Percentiles rank a stretch among this genome's conserved stretches.
Conservation (phyloP, 441 rosid species). For the Eutrema salsugineum region DNA sequence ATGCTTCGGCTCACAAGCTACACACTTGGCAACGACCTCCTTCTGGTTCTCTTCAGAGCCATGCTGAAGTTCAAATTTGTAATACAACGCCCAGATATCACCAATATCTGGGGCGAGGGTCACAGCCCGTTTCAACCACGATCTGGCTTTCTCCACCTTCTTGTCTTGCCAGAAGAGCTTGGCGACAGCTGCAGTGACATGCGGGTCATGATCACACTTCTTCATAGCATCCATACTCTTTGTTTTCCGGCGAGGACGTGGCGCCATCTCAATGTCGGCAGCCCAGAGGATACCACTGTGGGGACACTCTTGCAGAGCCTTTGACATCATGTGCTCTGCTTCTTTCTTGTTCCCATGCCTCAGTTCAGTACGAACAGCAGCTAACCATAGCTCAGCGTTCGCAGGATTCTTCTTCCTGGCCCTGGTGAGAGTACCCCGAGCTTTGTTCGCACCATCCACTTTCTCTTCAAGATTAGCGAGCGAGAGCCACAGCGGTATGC, state of each 20-base stretch:
- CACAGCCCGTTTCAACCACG: constrained; percentile 79
- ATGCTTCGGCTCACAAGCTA: constrained; percentile 84
- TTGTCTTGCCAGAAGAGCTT: constrained; percentile 92
- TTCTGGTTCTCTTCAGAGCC: constrained; percentile 77
- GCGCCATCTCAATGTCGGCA: constrained; percentile 81
- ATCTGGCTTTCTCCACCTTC: constrained; percentile 90
- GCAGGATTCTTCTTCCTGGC: constrained; percentile 86
- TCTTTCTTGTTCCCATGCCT: constrained; percentile 82
- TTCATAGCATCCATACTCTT: constrained; percentile 81
- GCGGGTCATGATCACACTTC: constrained; percentile 82
- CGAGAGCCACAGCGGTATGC: constrained; percentile 80
- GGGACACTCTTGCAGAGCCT: constrained; percentile 96
- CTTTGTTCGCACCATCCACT: constrained; percentile 71
- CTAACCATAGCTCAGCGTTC: constrained; percentile 83
- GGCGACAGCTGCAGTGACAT: constrained; percentile 81
- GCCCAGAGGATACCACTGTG: constrained; percentile 94
- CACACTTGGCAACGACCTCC: constrained; percentile 74
- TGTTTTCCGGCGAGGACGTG: constrained; percentile 78
- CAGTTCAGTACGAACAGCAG: constrained; percentile 74
- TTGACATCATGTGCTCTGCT: constrained; percentile 87
- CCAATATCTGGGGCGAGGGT: constrained; percentile 82
- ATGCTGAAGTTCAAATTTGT: constrained; percentile 90
- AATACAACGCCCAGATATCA: constrained; percentile 88
- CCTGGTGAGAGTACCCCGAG: constrained; percentile 79
- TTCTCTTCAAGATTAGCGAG: constrained; percentile 80